These are phyloP conservation scores for Lycium barbarum DNA, from an alignment of 257 asterid genomes.

Conservation along the genomic window DNA sequence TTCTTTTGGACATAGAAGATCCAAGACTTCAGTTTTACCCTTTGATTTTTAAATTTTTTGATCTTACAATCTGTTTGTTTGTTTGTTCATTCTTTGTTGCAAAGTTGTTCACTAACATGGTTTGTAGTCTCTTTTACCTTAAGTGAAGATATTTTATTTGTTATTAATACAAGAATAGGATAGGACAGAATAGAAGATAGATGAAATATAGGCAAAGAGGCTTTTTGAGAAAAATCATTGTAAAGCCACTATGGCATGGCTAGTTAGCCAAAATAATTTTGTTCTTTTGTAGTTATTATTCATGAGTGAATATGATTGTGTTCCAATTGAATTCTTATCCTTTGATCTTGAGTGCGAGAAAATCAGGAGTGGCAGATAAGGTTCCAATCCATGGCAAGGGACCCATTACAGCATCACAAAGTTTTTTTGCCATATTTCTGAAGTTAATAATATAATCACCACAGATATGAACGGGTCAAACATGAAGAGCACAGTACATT, in stretches of 20 bases:
- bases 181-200: not conserved
- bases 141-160: conserved; percentile 18
- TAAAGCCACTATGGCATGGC: conserved; percentile 19
- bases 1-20: conserved; percentile 71
- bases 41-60: conserved; percentile 36
- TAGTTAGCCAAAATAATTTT: conserved; percentile 28
- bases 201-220: not conserved
- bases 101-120: not conserved
- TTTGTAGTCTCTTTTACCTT: not conserved
- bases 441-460: not conserved
- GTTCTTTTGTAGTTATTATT: not conserved
- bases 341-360: conserved; percentile 4
- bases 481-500: not conserved
- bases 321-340: conserved; percentile 27
- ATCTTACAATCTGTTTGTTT: not conserved
- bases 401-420: conserved; percentile 12
- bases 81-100: conserved; percentile 14
- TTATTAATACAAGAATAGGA: not conserved
- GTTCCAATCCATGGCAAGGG: not conserved
- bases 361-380: not conserved
- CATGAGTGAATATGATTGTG: conserved; percentile 41
- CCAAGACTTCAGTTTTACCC: conserved; percentile 68
- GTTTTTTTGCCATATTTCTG: not conserved
- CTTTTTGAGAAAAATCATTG: conserved; percentile 22
- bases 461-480: not conserved